These are phyloP conservation scores for Alternaria viburni DNA, from an alignment of 2,329 filamentous ascomycete species.

Conservation along the genomic window DNA sequence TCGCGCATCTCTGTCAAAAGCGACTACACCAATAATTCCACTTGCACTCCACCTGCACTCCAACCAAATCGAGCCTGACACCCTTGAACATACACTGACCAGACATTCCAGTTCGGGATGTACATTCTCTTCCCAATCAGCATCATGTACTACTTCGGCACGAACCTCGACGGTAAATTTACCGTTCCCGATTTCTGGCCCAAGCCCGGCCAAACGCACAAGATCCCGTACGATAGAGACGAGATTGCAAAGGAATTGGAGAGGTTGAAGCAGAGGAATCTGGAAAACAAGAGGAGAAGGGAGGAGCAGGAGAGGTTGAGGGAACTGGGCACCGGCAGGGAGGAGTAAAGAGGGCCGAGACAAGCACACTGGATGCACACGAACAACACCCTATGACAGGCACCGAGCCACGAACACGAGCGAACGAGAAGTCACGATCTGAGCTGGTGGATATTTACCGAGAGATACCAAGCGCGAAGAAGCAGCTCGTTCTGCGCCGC, in stretches of 20 bases:
- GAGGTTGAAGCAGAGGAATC: slow-evolving; percentile 64
- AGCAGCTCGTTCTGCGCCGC: slow-evolving; percentile 35
- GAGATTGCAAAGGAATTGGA: slow-evolving; percentile 84
- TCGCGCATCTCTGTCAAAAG: neutral
- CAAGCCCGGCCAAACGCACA: slow-evolving; percentile 76
- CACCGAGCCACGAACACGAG: neutral
- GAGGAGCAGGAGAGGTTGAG: slow-evolving; percentile 48
- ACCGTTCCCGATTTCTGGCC: slow-evolving; percentile 93
- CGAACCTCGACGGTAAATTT: slow-evolving; percentile 89
- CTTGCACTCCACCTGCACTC: neutral
- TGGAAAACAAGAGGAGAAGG: slow-evolving; percentile 57
- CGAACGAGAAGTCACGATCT: neutral
- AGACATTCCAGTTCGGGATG: slow-evolving; percentile 80
- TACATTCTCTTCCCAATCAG: slow-evolving; percentile 99
- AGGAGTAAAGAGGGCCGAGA: slow-evolving; percentile 12
- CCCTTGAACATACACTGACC: neutral
- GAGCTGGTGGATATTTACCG: slow-evolving; percentile 3
- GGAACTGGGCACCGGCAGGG: slow-evolving; percentile 22
- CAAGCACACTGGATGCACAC: neutral
- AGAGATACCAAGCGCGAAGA: slow-evolving; percentile 23
- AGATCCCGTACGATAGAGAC: slow-evolving; percentile 76
- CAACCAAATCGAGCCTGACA: neutral
- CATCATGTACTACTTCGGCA: slow-evolving; percentile 99
- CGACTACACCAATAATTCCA: neutral
- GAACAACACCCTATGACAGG: neutral